These are phyloP conservation scores for Tuber umbilicatum DNA, from an alignment of 495 filamentous ascomycete genomes.

Conservation along the genomic window DNA sequence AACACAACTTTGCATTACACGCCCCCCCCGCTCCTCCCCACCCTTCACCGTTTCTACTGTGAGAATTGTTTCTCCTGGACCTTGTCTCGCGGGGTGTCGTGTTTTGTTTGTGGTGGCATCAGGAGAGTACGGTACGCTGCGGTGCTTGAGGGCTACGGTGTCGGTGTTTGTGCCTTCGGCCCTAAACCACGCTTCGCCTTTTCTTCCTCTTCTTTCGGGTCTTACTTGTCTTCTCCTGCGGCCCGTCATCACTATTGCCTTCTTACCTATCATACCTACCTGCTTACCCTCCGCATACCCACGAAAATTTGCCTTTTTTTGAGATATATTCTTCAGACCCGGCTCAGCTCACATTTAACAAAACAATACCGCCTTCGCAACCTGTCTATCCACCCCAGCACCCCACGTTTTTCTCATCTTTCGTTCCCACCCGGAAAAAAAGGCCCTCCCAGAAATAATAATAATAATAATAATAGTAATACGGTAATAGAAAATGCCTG, in stretches of 20 bases:
- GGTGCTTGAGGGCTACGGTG: not conserved
- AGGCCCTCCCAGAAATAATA: conserved; percentile 24
- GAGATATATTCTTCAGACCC: not conserved
- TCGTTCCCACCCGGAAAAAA: not conserved
- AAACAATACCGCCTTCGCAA: not conserved
- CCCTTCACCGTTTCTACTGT: not conserved
- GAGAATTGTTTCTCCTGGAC: not conserved
- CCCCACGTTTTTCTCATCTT: not conserved
- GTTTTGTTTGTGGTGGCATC: not conserved
- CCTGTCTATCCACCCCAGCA: no score
- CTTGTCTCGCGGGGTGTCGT: not conserved
- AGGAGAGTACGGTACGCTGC: not conserved
- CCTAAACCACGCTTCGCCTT: not conserved
- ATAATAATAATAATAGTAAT: conserved; percentile 14
- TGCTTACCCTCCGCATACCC: not conserved
- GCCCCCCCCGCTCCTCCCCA: not conserved
- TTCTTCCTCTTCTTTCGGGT: not conserved
- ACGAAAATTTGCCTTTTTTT: not conserved
- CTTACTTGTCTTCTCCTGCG: not conserved
- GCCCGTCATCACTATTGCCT: not conserved
- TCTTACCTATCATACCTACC: not conserved
- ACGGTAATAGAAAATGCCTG: conserved; percentile 18
- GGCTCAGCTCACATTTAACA: not conserved
- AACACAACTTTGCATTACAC: conserved; percentile 4
- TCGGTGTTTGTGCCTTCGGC: not conserved